Evolutionary conservation across 1,139 yeast species (phyloP).

Genomic region (Maudiozyma humilis): DNA sequence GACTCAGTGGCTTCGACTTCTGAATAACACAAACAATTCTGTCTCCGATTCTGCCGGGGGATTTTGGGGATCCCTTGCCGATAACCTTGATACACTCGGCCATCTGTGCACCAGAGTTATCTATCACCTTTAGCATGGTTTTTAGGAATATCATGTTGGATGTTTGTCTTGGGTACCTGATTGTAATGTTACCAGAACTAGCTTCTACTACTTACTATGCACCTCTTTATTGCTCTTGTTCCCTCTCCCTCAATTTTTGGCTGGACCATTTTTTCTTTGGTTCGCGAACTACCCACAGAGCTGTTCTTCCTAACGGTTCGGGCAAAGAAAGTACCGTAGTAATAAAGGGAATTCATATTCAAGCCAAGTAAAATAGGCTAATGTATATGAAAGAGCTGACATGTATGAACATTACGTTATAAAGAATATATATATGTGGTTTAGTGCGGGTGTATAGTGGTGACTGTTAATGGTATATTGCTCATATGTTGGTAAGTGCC

Average conservation of each 20-base stretch:
- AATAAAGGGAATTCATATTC: too few species aligned
- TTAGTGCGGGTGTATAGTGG: not conserved
- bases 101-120: conserved; percentile 89
- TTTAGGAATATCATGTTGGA: conserved; percentile 70
- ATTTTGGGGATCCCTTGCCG: conserved; percentile 73
- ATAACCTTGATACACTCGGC: conserved; percentile 95
- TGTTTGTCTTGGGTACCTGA: not conserved
- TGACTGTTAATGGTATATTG: not conserved
- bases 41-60: conserved; percentile 81
- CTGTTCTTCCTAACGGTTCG: not conserved
- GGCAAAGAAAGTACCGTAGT: not conserved
- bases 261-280: too few species aligned
- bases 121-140: conserved; percentile 81
- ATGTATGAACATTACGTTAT: too few species aligned
- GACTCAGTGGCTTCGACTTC: conserved; percentile 68
- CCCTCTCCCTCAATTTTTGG: not conserved
- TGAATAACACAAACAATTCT: conserved; percentile 91
- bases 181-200: too few species aligned
- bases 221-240: not conserved
- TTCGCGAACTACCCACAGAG: not conserved
- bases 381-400: too few species aligned
- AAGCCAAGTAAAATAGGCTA: too few species aligned
- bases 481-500: not conserved
- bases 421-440: not conserved
- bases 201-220: too few species aligned